Evolutionary conservation across 345 rosid genomes (phyloP), one percentile per base, ranked within the genome.

Genomic region (Salix caprea): DNA sequence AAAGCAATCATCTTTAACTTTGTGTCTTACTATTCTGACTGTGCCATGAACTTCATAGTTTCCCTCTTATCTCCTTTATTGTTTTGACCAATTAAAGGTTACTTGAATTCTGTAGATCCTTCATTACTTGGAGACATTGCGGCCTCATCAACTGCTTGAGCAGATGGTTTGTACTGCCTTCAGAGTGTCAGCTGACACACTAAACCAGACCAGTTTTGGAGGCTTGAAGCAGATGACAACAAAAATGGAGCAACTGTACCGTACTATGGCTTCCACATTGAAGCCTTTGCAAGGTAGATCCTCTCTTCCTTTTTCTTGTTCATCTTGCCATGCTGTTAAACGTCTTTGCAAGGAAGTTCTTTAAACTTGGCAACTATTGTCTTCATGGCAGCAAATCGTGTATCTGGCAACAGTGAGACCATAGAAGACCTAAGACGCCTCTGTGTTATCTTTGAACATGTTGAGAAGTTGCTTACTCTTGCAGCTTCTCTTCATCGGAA

Each of bases 161-260:
- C 99, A 96, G 82, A 93, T 96, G 97, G 90, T 93, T 78, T 96
- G 97, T 65, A 87, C 99, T 67, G 91, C 98, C 81, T 96, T 96
- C 81, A 89, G 92, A 85, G 98, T 97, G 77, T 89, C 99, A 80
- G 97, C 95, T 21, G 96, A 91, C 84, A 89, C 95, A 76, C 84
- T 93, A 78, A 87, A 87, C 88, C 92, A 84, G 82, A 90, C 97
- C 58, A 84, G 78, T 60, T 87, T 74, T 70, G 97, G 99, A 79
- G 87, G 80, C 84, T 80, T 93, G 87, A 92, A 86, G 83, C 91
- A 86, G 74, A 88, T 93, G 98, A 85, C 77, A 64, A 71, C 82
- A 39, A 90, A 89, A 83, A 71, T 92, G 67, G 98, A 91, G 54
- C 97, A 93, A 75, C 88, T 96, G 71, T 93, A 91, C 85, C 78